phyloP scores from a whole-genome alignment of 176 grass and related monocot species.

The Thalia dealbata region DNA sequence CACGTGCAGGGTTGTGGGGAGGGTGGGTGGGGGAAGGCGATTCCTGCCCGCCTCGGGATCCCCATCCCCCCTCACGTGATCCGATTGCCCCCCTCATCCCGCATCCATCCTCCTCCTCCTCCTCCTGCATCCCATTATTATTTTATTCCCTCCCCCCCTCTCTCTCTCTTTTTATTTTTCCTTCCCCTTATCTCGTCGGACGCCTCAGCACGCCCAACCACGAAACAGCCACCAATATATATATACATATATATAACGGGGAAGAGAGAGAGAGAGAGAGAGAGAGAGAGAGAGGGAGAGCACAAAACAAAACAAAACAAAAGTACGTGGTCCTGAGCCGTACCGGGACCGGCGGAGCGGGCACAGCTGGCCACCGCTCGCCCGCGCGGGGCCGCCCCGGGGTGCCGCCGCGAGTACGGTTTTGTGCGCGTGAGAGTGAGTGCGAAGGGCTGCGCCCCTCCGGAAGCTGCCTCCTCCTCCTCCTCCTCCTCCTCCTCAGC shows the following conservation, averaged over 20 bases:
- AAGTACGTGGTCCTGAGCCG: conserved; percentile 19
- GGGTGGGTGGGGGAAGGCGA: conserved; percentile 20
- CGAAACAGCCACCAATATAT: too few species aligned
- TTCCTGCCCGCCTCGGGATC: conserved; percentile 51
- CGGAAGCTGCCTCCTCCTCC: too few species aligned
- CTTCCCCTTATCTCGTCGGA: too few species aligned
- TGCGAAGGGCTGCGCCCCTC: conserved; percentile 3
- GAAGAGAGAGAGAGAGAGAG: neutral
- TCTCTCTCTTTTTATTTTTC: conserved; percentile 7
- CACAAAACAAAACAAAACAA: conserved; percentile 1
- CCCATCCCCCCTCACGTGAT: conserved; percentile 73
- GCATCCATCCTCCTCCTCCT: neutral
- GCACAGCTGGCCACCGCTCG: conserved; percentile 39
- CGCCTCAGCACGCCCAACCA: neutral
- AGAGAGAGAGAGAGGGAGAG: neutral
- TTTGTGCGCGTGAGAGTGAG: conserved; percentile 1
- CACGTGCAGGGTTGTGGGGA: conserved; percentile 51
- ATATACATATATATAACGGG: too few species aligned
- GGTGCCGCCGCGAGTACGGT: neutral
- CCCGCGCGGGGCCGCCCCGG: neutral
- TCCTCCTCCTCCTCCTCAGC: too few species aligned
- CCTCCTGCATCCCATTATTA: too few species aligned
- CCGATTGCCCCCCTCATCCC: conserved; percentile 34
- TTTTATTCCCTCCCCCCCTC: neutral
- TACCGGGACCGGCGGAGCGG: conserved; percentile 19